Evolutionary conservation across 331 rosid species (phyloP).

Genomic region (Cydonia oblonga): DNA sequence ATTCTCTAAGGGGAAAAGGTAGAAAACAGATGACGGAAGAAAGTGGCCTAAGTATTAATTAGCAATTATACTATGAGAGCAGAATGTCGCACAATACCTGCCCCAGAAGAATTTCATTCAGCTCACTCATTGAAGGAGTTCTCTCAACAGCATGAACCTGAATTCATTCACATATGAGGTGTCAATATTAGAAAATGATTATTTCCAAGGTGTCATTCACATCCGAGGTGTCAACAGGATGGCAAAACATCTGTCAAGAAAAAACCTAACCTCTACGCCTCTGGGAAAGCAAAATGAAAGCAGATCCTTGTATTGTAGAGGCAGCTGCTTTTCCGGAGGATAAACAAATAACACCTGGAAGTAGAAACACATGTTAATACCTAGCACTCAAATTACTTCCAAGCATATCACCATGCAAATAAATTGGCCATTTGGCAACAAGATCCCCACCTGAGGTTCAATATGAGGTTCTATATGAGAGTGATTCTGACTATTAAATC

Average conservation of each 20-base stretch:
- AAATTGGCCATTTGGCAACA: neutral
- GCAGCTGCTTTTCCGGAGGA: slow-evolving; percentile 73
- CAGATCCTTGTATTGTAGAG: slow-evolving; percentile 71
- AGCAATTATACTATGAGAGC: neutral
- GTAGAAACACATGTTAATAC: neutral
- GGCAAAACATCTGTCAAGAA: slow-evolving; percentile 11
- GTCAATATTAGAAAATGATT: neutral
- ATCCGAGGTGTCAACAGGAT: neutral
- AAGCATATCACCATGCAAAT: neutral
- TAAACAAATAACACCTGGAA: slow-evolving; percentile 69
- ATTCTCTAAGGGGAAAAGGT: neutral
- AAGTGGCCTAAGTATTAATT: neutral
- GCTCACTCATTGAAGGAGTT: slow-evolving; percentile 96
- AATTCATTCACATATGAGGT: neutral
- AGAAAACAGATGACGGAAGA: neutral
- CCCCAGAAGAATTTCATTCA: slow-evolving; percentile 88
- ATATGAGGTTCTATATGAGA: slow-evolving; percentile 55
- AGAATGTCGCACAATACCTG: slow-evolving; percentile 49
- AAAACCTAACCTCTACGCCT: slow-evolving; percentile 61
- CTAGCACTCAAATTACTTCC: neutral
- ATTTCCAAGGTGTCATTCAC: neutral
- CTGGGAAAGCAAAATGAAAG: slow-evolving; percentile 84
- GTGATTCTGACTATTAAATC: slow-evolving; percentile 52
- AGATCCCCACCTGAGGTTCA: slow-evolving; percentile 65
- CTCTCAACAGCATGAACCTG: slow-evolving; percentile 92